Evolutionary conservation across 2,329 filamentous ascomycete species (phyloP), one percentile per base, ranked within the genome.

Genomic region (Phialemoniopsis sp.): DNA sequence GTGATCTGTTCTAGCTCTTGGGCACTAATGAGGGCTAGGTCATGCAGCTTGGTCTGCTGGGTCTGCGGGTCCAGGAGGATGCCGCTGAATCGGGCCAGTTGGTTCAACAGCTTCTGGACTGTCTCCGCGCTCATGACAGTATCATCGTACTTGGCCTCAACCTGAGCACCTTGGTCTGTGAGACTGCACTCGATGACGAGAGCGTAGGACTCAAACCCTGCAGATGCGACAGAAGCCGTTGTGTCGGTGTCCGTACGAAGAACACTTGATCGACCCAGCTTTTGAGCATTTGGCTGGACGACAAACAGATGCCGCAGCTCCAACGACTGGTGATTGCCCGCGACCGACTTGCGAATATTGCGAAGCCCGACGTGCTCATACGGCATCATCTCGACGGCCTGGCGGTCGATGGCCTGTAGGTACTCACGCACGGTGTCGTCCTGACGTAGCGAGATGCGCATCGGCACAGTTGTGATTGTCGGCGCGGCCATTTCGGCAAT

Each of bases 381-480:
- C 0, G 43, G 34, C 8, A 54, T 40, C 45, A 53, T 50, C 7
- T 47, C 42, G 15, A 40, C 40, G 13, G 45, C 55, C 32, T 35
- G 32, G 2, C 47, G 12, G 21, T 56, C 51, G 0, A 55, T 29
- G 1, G 51, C 48, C 46, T 8, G 47, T 4, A 69, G 50, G 8
- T n/a, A n/a, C n/a, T n/a, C n/a, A n/a, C n/a, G n/a, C n/a, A 79
- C 63, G 1, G 63, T 63, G 0, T 55, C 51, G 5, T 67, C 58
- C 4, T 60, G 51, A 36, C 69, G 59, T 3, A 78, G 53, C 1
- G 59, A 59, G 2, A 80, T 59, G 13, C 75, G 69, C 7, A 81
- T 60, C 1, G 78, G 78, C 3, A 82, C 67, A 0, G 78, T 82
- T 3, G 76, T 73, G 46, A 81, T 78, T 67, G 78, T 78, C 1